These are phyloP conservation scores for Tetrapisispora arboricola DNA, from an alignment of 805 yeast genomes.

Conservation along the genomic window DNA sequence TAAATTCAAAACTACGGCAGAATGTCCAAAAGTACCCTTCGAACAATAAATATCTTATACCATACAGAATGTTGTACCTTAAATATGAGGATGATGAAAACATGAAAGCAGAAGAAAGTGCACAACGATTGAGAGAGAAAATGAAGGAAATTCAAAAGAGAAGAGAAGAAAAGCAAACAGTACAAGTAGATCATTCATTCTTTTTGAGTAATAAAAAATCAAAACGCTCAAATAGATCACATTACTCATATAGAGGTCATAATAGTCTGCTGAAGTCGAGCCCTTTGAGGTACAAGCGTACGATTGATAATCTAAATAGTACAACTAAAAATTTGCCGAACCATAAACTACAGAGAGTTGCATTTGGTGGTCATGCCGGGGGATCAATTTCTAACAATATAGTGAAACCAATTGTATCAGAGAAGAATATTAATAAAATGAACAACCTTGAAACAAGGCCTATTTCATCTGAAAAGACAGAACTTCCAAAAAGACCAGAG, in stretches of 20 bases:
- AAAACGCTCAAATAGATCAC: conserved; percentile 2
- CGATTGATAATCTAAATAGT: no score
- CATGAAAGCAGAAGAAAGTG: conserved; percentile 28
- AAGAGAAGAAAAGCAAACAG: conserved; percentile 25
- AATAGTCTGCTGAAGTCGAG: no score
- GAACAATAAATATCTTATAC: conserved; percentile 25
- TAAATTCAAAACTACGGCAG: conserved; percentile 9
- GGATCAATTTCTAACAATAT: conserved; percentile 2
- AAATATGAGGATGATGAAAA: conserved; percentile 27
- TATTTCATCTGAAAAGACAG: background rate
- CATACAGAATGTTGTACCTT: conserved; percentile 29
- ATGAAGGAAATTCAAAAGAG: conserved; percentile 24
- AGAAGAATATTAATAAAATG: background rate
- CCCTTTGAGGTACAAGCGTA: no score
- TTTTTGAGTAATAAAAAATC: conserved; percentile 8
- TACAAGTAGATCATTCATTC: conserved; percentile 16
- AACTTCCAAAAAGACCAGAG: background rate
- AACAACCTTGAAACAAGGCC: background rate
- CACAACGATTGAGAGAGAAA: conserved; percentile 27
- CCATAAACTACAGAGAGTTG: conserved; percentile 18
- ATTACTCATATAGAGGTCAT: conserved; percentile 8
- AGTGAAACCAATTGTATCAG: no score
- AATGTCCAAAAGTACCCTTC: conserved; percentile 13
- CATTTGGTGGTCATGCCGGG: conserved; percentile 27
- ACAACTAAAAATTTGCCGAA: conserved; percentile 14